Evolutionary conservation across 2,329 filamentous ascomycete genomes (phyloP).

Genomic region (Aspergillus flavus): DNA sequence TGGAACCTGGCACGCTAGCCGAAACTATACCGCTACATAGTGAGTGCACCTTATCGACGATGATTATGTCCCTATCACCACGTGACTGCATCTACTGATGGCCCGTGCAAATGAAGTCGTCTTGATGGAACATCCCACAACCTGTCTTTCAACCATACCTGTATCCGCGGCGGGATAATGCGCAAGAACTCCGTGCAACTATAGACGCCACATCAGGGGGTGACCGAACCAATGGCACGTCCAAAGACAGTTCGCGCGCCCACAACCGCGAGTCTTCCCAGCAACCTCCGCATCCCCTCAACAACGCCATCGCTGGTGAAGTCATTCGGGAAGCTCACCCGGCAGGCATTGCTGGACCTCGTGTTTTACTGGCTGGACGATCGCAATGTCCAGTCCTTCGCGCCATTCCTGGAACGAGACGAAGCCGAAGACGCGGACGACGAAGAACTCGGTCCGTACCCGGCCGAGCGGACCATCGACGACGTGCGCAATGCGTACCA

Average conservation of each 20-base stretch:
- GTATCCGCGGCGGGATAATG: neutral
- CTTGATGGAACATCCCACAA: neutral
- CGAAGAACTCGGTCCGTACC: slow-evolving; percentile 68
- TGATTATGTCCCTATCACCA: slow-evolving; percentile 2
- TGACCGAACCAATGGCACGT: slow-evolving; percentile 31
- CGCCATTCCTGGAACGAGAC: slow-evolving; percentile 60
- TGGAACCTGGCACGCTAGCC: neutral
- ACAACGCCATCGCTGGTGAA: slow-evolving; percentile 67
- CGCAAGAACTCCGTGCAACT: neutral
- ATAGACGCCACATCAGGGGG: neutral
- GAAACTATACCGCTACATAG: too few species aligned
- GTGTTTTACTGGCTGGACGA: slow-evolving; percentile 77
- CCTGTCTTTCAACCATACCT: neutral
- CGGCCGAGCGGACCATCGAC: slow-evolving; percentile 65
- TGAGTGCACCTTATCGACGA: neutral
- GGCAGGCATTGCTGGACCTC: slow-evolving; percentile 70
- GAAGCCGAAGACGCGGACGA: slow-evolving; percentile 56
- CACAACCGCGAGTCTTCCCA: slow-evolving; percentile 71
- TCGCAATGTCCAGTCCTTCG: slow-evolving; percentile 61
- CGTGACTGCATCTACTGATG: slow-evolving; percentile 5
- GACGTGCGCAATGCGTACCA: slow-evolving; percentile 68
- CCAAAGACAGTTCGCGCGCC: slow-evolving; percentile 55
- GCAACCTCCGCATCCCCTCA: slow-evolving; percentile 68
- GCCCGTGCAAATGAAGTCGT: slow-evolving; percentile 3
- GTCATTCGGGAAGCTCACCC: slow-evolving; percentile 69